Percentiles rank a stretch among this genome's conserved stretches.
These are phyloP conservation scores for Fusarium multiceps DNA, from an alignment of 2,329 filamentous ascomycete species.

Conservation along the genomic window DNA sequence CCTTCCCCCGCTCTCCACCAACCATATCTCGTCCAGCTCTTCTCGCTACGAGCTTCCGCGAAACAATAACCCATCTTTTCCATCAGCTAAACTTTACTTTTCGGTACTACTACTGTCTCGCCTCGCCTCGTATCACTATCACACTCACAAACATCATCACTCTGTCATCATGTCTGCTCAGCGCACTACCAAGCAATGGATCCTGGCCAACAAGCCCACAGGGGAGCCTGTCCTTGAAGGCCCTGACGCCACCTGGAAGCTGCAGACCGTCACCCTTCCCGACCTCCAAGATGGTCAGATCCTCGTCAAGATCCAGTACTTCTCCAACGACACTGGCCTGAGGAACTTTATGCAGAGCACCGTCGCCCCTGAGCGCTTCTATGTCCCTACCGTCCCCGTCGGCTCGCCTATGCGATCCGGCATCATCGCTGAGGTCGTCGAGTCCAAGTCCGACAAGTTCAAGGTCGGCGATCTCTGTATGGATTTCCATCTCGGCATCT, in stretches of 20 bases:
- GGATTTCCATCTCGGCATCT: slow-evolving; percentile 47
- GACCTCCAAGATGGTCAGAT: slow-evolving; percentile 44
- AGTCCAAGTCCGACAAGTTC: slow-evolving; percentile 42
- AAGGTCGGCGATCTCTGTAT: slow-evolving; percentile 46
- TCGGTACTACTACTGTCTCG: neutral
- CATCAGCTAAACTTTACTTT: neutral
- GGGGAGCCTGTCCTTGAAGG: slow-evolving; percentile 44
- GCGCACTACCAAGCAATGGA: slow-evolving; percentile 49
- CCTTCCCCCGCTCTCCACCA: slow-evolving; percentile 1
- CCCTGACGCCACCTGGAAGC: slow-evolving; percentile 44
- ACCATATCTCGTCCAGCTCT: neutral
- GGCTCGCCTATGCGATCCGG: slow-evolving; percentile 47
- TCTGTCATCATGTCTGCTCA: slow-evolving; percentile 37
- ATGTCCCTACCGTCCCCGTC: slow-evolving; percentile 45
- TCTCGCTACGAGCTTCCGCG: slow-evolving; percentile 2
- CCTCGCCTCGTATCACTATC: neutral
- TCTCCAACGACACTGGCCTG: slow-evolving; percentile 47
- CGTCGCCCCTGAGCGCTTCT: slow-evolving; percentile 45
- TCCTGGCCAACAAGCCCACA: slow-evolving; percentile 44
- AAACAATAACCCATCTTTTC: slow-evolving; percentile 5
- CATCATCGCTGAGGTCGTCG: slow-evolving; percentile 46
- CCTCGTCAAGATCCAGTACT: slow-evolving; percentile 45
- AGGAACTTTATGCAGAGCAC: slow-evolving; percentile 48
- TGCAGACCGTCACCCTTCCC: slow-evolving; percentile 42
- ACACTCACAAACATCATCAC: neutral